Base-by-base conservation (phyloP, 2,329 filamentous ascomycete species). In the Apiospora koreana region DNA sequence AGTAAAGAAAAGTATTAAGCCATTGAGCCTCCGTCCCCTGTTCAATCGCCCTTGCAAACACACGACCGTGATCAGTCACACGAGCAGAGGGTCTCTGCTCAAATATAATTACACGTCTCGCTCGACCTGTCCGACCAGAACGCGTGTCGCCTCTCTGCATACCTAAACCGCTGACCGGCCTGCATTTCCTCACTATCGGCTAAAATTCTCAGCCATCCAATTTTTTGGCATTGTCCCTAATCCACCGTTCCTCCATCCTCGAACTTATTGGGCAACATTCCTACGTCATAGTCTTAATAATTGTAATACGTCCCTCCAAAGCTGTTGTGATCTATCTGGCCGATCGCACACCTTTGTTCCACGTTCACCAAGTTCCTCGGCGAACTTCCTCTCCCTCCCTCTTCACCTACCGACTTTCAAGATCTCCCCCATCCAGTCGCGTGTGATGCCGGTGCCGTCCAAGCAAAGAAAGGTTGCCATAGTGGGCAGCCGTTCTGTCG, bases 381-480 rank as follows among this genome's bases (percentile, higher is more conserved):
- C 54, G 54, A 62, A 14, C 54, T 18, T 38, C 9, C 31, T 5
- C 21, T 7, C 43, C 16, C 50, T 21, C 54, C 21, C 31, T 8
- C 18, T 62, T n/a, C 54, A 38, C 54, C 31, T 62, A 38, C 54
- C 54, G 28, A 62, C 54, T 62, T n/a, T n/a, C 38, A 35, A 31
- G 35, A 5, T 38, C 21, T 8, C 31, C 54, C 16, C 43, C 28
- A 16, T 31, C n/a, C 31, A 62, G 54, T 62, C 54, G 54, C 28
- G 54, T 62, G 54, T 62, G 54, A 93, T 93, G 91, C 86, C 91
- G 75, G 84, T 91, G 65, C 89, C 91, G 72, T 89, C 92, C 71
- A 97, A 97, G 83, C 94, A 97, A 83, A 89, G 95, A 78, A 98
- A 98, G 87, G 92, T 98, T 81, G 95, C 95, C 83, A 95, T 98